A percentile compares a stretch with the other conserved stretches of the same genome.
Evolutionary conservation across 768 basidiomycete genomes (phyloP).

Genomic region (Baorangia bicolor): DNA sequence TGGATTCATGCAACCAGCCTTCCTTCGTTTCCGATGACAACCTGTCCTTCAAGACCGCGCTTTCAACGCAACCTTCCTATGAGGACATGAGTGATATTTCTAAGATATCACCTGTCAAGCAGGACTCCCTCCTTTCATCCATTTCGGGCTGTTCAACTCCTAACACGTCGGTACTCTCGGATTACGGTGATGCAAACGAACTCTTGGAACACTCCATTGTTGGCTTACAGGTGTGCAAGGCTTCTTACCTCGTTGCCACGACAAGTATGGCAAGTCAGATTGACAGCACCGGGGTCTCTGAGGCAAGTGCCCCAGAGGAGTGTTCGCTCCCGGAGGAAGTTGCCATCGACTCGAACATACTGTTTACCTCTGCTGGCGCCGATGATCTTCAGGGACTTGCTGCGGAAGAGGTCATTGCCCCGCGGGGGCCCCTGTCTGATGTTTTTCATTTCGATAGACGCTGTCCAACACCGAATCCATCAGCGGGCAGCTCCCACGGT

Average conservation of each 20-base stretch:
- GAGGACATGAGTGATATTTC: slow-evolving; percentile 20
- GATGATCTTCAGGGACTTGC: not conserved
- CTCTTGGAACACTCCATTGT: not conserved
- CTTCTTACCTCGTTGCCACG: not conserved
- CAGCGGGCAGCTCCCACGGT: not conserved
- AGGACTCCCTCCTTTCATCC: slow-evolving; percentile 17
- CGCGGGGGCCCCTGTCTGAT: not conserved
- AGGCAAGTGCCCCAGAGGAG: not conserved
- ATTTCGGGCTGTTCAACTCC: slow-evolving; percentile 23
- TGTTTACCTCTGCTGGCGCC: not conserved
- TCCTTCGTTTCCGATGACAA: slow-evolving; percentile 22
- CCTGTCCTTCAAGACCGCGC: slow-evolving; percentile 24
- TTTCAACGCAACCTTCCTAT: slow-evolving; percentile 23
- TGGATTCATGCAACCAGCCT: slow-evolving; percentile 12
- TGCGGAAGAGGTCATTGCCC: not conserved
- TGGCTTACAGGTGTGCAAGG: not conserved
- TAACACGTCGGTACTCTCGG: slow-evolving; percentile 25
- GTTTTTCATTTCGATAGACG: not conserved
- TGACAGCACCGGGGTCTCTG: not conserved
- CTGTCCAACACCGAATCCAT: not conserved
- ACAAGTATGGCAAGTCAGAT: not conserved
- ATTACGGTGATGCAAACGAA: slow-evolving; percentile 15
- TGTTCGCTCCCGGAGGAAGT: not conserved
- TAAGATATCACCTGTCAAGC: slow-evolving; percentile 16
- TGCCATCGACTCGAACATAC: not conserved